Conservation (phyloP, 805 yeast species). For the Lipomyces yamanashiensis region DNA sequence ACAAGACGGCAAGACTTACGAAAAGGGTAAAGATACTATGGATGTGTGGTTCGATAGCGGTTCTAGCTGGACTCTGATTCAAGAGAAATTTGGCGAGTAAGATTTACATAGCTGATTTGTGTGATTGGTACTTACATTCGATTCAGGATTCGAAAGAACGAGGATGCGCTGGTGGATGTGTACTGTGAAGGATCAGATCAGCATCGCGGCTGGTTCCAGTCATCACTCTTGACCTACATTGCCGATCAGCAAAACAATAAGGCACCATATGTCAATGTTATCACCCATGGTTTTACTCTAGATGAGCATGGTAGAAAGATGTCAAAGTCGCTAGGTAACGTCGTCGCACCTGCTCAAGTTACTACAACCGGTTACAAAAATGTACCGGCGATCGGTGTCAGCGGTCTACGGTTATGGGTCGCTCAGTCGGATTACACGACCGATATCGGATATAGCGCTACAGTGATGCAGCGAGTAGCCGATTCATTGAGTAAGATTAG, state of each 20-base stretch:
- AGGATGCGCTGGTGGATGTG: conserved; percentile 69
- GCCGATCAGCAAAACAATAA: conserved; percentile 48
- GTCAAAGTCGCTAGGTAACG: conserved; percentile 93
- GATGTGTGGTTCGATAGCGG: conserved; percentile 99
- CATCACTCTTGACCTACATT: conserved; percentile 80
- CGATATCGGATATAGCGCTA: conserved; percentile 77
- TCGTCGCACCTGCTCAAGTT: conserved; percentile 68
- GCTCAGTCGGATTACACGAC: conserved; percentile 85
- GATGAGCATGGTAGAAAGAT: conserved; percentile 86
- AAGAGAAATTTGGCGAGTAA: conserved; percentile 48
- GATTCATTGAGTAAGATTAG: conserved; percentile 82
- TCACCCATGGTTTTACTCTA: conserved; percentile 92
- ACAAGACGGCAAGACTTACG: conserved; percentile 51
- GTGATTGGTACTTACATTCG: neutral
- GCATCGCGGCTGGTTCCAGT: conserved; percentile 99
- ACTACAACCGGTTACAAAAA: conserved; percentile 61
- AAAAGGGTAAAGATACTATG: conserved; percentile 86
- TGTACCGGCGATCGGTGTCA: conserved; percentile 76
- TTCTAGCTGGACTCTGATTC: conserved; percentile 77
- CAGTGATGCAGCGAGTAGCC: conserved; percentile 72
- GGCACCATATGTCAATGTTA: conserved; percentile 73
- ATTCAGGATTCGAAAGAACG: conserved; percentile 31
- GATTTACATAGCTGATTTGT: neutral
- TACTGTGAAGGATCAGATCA: conserved; percentile 98
- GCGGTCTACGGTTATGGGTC: conserved; percentile 87